Conservation (phyloP, 768 basidiomycete genomes). For the Cantharellus cinnabarinus region DNA sequence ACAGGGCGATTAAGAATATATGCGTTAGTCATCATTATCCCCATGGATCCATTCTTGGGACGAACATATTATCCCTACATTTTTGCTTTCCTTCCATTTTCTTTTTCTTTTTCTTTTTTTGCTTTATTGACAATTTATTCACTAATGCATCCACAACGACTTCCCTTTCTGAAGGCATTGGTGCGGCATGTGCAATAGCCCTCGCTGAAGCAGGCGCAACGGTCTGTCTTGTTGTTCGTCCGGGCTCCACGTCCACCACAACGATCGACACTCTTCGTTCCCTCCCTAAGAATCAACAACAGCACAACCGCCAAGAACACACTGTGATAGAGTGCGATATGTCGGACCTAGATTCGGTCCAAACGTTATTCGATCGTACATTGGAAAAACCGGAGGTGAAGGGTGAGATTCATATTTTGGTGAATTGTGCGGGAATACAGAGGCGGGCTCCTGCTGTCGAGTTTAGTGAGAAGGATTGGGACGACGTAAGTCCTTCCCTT, state of each 20-base stretch:
- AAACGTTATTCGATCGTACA: constrained; percentile 27
- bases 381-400: constrained; percentile 24
- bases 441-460: constrained; percentile 38
- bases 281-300: constrained; percentile 11
- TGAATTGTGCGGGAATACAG: constrained; percentile 51
- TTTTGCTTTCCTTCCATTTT: too few relatives aligned
- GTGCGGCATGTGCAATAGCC: constrained; percentile 33
- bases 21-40: too few relatives aligned
- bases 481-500: constrained; percentile 30
- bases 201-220: constrained; percentile 34
- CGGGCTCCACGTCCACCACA: constrained; percentile 13
- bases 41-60: too few relatives aligned
- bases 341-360: constrained; percentile 28
- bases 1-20: too few relatives aligned
- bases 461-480: constrained; percentile 49
- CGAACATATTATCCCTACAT: too few relatives aligned
- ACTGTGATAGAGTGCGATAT: constrained; percentile 39
- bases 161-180: constrained; percentile 23
- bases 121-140: not conserved
- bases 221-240: constrained; percentile 28
- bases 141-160: not conserved
- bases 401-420: constrained; percentile 36
- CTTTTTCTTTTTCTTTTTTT: too few relatives aligned
- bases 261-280: constrained; percentile 18
- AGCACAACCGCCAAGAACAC: constrained; percentile 3